Conservation (phyloP, 2,329 filamentous ascomycete species). For the Neocatenulostroma microsporum region DNA sequence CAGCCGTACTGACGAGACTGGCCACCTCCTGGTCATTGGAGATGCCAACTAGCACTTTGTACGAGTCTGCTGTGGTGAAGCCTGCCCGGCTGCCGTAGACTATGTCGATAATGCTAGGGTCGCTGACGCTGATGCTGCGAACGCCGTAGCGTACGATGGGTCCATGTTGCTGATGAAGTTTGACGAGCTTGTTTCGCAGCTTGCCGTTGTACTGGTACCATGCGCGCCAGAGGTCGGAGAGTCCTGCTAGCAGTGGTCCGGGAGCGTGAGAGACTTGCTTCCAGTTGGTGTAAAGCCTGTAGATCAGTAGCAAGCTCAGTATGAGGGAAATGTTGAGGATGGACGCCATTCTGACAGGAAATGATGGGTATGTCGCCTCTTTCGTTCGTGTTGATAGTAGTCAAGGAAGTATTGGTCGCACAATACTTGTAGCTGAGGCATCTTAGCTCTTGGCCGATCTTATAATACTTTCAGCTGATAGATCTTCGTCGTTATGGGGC, state of each 20-base stretch:
- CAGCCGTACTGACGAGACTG: conserved; percentile 2
- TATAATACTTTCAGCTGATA: too few relatives aligned
- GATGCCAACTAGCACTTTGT: conserved; percentile 1
- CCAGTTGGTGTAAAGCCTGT: conserved; percentile 2
- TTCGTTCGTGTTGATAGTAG: too few relatives aligned
- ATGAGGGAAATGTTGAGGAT: too few relatives aligned
- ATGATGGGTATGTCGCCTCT: too few relatives aligned
- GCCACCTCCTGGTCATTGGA: conserved; percentile 1
- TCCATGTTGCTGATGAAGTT: neutral
- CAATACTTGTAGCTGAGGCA: too few relatives aligned
- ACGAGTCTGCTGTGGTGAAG: conserved; percentile 3
- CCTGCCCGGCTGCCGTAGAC: conserved; percentile 3
- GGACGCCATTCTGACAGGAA: too few relatives aligned
- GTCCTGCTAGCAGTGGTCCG: neutral
- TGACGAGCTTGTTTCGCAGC: neutral
- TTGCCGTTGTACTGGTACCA: conserved; percentile 3
- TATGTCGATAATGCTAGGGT: neutral
- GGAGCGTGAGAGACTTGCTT: neutral
- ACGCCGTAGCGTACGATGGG: conserved; percentile 2
- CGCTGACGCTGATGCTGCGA: conserved; percentile 3
- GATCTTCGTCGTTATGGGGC: too few relatives aligned
- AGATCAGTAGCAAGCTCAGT: neutral
- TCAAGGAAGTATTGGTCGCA: too few relatives aligned
- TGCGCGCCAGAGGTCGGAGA: conserved; percentile 1
- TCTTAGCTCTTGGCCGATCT: too few relatives aligned